phyloP scores from a whole-genome alignment of 306 rosid genomes.

The Fragaria vesca region DNA sequence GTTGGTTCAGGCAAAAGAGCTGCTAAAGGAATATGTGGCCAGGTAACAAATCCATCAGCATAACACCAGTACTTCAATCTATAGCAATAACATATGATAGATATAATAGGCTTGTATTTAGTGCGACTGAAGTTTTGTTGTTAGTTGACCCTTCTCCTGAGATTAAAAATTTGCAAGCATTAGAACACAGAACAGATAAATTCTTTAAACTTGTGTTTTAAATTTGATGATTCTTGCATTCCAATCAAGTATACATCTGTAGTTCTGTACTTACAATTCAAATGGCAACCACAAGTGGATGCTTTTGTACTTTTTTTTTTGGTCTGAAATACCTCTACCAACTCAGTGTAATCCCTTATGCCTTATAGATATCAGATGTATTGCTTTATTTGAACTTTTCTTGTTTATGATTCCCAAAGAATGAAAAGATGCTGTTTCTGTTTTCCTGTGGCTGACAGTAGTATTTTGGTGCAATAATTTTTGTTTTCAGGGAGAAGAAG shows the following conservation, averaged over 20 bases:
- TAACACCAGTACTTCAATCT: neutral
- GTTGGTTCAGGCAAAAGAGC: constrained; percentile 95
- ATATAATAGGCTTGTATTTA: neutral
- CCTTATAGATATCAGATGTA: neutral
- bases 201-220: neutral
- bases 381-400: neutral
- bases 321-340: neutral
- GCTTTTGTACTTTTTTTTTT: neutral
- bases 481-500: constrained; percentile 87
- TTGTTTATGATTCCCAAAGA: neutral
- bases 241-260: neutral
- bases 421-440: neutral
- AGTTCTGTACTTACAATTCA: neutral
- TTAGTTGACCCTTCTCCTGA: neutral
- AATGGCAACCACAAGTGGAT: neutral
- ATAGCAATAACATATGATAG: neutral
- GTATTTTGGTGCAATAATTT: constrained; percentile 25
- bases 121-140: neutral
- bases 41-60: constrained; percentile 49
- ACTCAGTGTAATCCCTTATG: neutral
- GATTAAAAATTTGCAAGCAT: neutral
- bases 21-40: constrained; percentile 85
- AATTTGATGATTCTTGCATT: neutral
- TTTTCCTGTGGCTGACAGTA: neutral
- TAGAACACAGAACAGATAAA: neutral